These are phyloP conservation scores for Aspergillus oerlinghausenensis DNA, from an alignment of 2,329 filamentous ascomycete species.

Conservation along the genomic window DNA sequence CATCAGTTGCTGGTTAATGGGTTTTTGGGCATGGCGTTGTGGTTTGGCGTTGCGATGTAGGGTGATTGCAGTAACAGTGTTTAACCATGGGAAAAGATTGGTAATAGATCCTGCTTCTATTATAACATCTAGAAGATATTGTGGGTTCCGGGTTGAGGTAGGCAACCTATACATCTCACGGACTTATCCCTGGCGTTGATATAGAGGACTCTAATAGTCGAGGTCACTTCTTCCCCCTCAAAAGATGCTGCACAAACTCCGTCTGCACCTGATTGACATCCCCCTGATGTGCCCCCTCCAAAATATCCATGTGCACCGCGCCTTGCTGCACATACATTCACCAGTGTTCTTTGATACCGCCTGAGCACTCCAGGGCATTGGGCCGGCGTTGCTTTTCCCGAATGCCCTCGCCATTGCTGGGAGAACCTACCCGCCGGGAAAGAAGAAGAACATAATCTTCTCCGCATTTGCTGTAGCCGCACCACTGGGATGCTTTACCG, in stretches of 20 bases:
- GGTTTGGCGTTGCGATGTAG: neutral
- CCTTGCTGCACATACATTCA: slow-evolving; percentile 28
- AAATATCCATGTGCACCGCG: neutral
- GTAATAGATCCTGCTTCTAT: neutral
- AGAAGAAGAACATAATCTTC: slow-evolving; percentile 58
- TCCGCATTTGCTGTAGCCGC: slow-evolving; percentile 47
- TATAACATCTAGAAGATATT: neutral
- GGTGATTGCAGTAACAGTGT: neutral
- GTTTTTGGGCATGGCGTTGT: neutral
- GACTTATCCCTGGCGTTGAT: neutral
- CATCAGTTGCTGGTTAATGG: neutral
- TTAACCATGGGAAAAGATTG: neutral
- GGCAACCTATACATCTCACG: neutral
- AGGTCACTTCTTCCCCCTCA: neutral
- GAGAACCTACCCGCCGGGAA: slow-evolving; percentile 52
- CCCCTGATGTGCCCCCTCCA: neutral
- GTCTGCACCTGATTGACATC: neutral
- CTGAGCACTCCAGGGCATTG: slow-evolving; percentile 53
- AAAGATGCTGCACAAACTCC: neutral
- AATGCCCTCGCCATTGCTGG: slow-evolving; percentile 62
- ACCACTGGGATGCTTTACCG: slow-evolving; percentile 41
- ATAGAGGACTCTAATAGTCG: neutral
- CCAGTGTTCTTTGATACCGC: slow-evolving; percentile 47
- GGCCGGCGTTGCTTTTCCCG: slow-evolving; percentile 59
- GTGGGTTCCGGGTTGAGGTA: no score